These are phyloP conservation scores for Ceratorhiza oryzae-sativae DNA, from an alignment of 1,284 basidiomycete genomes.

Conservation along the genomic window DNA sequence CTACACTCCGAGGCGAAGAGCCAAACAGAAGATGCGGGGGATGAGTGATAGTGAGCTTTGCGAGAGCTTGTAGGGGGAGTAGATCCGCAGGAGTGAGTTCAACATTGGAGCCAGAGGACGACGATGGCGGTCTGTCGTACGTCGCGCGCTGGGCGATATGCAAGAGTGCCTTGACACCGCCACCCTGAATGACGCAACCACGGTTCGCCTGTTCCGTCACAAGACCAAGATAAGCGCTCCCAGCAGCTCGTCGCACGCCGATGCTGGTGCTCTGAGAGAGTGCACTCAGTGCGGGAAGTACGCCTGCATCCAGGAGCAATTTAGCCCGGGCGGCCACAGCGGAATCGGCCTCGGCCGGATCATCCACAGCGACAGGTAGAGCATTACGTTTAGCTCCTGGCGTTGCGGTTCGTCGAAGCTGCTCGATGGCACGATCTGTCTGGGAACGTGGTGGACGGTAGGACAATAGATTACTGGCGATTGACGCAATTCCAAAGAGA, in stretches of 20 bases:
- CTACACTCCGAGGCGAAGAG: conserved; percentile 77
- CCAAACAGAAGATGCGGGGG: conserved; percentile 91
- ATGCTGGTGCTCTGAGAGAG: conserved; percentile 59
- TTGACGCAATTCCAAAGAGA: conserved; percentile 76
- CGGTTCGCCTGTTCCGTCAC: conserved; percentile 79
- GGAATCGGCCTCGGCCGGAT: conserved; percentile 57
- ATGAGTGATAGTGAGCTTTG: conserved; percentile 91
- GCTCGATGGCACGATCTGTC: conserved; percentile 82
- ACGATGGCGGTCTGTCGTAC: conserved; percentile 43
- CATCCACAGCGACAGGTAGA: conserved; percentile 44
- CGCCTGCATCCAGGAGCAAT: conserved; percentile 65
- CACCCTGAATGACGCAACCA: conserved; percentile 81
- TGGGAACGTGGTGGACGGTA: conserved; percentile 74
- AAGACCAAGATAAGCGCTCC: conserved; percentile 70
- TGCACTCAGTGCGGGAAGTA: conserved; percentile 66
- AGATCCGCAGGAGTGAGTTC: conserved; percentile 56
- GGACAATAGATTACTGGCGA: conserved; percentile 75
- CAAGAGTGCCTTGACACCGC: conserved; percentile 77
- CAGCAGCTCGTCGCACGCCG: conserved; percentile 48
- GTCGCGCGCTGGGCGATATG: conserved; percentile 61
- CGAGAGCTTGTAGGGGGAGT: conserved; percentile 83
- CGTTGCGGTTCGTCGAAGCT: conserved; percentile 72
- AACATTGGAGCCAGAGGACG: conserved; percentile 44
- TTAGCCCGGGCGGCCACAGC: conserved; percentile 68
- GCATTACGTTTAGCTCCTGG: conserved; percentile 34